Evolutionary conservation across 2,329 filamentous ascomycete genomes (phyloP).

Genomic region (Sporothrix brunneoviolacea): DNA sequence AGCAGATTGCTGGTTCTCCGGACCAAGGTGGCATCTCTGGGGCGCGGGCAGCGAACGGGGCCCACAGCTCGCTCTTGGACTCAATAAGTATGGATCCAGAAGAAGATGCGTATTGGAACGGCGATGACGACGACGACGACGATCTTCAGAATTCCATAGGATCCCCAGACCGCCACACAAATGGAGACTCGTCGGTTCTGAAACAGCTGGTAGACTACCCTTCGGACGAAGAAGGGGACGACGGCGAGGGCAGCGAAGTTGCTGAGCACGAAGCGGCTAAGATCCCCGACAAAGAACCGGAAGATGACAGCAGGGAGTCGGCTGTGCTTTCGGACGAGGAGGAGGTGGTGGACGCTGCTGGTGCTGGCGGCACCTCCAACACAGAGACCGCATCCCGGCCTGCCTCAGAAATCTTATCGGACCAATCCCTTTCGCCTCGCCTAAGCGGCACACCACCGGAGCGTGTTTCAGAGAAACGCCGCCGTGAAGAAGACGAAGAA

Average conservation of each 20-base stretch:
- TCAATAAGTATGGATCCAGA: conserved; percentile 58
- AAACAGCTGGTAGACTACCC: conserved; percentile 86
- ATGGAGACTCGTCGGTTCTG: conserved; percentile 55
- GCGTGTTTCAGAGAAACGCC: conserved; percentile 77
- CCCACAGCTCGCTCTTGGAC: conserved; percentile 8
- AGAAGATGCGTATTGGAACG: conserved; percentile 93
- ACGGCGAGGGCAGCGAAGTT: background rate
- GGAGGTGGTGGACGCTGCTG: background rate
- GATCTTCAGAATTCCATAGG: conserved; percentile 17
- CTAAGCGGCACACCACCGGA: conserved; percentile 51
- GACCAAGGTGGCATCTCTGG: background rate
- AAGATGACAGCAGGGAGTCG: background rate
- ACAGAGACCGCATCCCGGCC: conserved; percentile 13
- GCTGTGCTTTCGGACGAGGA: background rate
- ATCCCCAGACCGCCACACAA: conserved; percentile 36
- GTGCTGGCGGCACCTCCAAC: background rate
- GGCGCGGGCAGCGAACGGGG: conserved; percentile 4
- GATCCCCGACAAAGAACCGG: background rate
- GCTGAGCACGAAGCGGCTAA: background rate
- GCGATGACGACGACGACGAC: conserved; percentile 69
- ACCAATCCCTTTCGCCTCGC: background rate
- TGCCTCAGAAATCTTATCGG: background rate
- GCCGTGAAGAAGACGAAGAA: conserved; percentile 88
- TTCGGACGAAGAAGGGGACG: conserved; percentile 64
- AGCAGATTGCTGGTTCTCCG: background rate